Evolutionary conservation across 1,284 basidiomycete species (phyloP).

Genomic region (Trichosporon ovoides): DNA sequence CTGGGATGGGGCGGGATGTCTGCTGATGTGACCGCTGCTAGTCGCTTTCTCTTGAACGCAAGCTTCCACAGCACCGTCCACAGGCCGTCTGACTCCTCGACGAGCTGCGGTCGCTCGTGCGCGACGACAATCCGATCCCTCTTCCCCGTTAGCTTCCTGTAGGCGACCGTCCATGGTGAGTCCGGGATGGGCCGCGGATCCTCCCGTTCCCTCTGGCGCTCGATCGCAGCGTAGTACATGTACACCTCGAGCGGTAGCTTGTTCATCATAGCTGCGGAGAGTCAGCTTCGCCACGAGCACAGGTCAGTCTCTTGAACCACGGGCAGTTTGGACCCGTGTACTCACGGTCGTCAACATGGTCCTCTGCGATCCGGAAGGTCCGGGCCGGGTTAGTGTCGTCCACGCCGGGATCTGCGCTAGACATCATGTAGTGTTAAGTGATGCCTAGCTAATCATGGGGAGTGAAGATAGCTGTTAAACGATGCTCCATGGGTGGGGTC

Average conservation of each 20-base stretch:
- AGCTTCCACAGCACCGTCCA: constrained; percentile 2
- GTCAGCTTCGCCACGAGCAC: not conserved
- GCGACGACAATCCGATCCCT: constrained; percentile 5
- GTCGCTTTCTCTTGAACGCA: not conserved
- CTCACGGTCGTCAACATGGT: constrained; percentile 16
- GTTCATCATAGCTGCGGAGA: constrained; percentile 15
- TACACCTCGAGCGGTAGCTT: constrained; percentile 19
- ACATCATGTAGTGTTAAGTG: no score
- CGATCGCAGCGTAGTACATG: constrained; percentile 17
- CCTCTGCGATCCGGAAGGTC: constrained; percentile 6
- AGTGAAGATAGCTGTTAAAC: no score
- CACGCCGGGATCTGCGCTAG: not conserved
- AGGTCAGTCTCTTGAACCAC: not conserved
- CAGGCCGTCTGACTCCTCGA: not conserved
- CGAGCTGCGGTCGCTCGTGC: not conserved
- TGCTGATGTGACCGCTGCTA: not conserved
- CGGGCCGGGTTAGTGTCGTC: no score
- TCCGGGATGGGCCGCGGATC: constrained; percentile 22
- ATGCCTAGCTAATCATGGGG: no score
- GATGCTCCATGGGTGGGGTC: no score
- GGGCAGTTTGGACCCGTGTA: not conserved
- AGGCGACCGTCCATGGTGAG: constrained; percentile 12
- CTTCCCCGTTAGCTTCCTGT: constrained; percentile 11
- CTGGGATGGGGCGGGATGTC: not conserved
- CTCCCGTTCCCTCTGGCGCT: constrained; percentile 14